These are phyloP conservation scores for Echinosophora koreensis DNA, from an alignment of 306 rosid species.

Conservation along the genomic window DNA sequence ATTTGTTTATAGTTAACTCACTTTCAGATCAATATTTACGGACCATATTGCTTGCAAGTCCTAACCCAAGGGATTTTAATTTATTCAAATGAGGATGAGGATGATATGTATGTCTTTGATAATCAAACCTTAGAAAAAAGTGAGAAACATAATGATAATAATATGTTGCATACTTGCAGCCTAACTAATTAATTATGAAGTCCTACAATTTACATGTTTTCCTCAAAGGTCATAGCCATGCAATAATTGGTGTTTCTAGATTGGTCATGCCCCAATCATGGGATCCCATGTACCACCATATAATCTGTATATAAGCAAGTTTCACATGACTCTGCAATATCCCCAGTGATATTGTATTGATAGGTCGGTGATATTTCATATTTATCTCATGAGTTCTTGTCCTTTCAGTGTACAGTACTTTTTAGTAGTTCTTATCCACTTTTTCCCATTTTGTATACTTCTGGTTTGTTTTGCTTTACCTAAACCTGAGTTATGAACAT, in stretches of 20 bases:
- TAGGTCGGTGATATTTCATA: not conserved
- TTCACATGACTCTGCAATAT: not conserved
- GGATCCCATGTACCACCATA: slow-evolving; percentile 24
- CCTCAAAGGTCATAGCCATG: slow-evolving; percentile 24
- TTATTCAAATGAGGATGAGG: not conserved
- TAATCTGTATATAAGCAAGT: slow-evolving; percentile 24
- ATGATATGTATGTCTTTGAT: slow-evolving; percentile 25
- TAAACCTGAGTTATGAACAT: not conserved
- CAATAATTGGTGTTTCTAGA: not conserved
- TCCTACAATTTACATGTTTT: slow-evolving; percentile 2
- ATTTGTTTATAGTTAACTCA: slow-evolving; percentile 40
- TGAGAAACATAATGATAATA: not conserved
- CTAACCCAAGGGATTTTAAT: not conserved
- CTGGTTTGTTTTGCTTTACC: not conserved
- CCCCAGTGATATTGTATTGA: not conserved
- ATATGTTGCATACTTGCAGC: slow-evolving; percentile 22
- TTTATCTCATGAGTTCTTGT: not conserved
- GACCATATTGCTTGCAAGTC: slow-evolving; percentile 44
- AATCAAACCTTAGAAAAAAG: slow-evolving; percentile 20
- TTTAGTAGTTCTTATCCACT: not conserved
- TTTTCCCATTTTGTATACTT: not conserved
- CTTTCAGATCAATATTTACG: slow-evolving; percentile 39
- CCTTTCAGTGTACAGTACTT: not conserved
- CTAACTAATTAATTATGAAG: not conserved
- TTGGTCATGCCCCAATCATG: slow-evolving; percentile 33